A percentile compares a stretch with the other conserved stretches of the same genome.
Conservation (phyloP, 225 moss, liverwort and hornwort genomes). For the Antitrichia curtipendula region DNA sequence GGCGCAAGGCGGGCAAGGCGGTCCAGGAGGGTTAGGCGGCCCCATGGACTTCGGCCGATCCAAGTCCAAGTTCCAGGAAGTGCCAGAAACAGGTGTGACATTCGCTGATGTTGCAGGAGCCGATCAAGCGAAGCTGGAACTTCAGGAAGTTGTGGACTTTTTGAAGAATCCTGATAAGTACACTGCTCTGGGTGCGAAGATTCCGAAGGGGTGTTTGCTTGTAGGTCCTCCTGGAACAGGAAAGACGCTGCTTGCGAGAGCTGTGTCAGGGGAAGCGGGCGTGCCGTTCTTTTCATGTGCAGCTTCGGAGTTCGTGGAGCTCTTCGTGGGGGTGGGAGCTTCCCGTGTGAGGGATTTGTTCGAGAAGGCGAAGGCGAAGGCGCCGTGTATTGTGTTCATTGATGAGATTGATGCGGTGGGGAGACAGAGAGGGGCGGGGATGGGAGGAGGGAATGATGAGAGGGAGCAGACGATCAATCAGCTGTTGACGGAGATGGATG, state of each 20-base stretch:
- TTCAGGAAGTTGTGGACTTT: constrained; percentile 78
- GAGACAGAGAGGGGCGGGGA: constrained; percentile 17
- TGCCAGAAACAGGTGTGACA: constrained; percentile 68
- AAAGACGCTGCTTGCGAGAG: constrained; percentile 69
- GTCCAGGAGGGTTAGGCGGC: constrained; percentile 64
- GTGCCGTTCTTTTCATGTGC: constrained; percentile 67
- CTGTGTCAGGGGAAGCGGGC: constrained; percentile 71
- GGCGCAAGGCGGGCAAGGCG: constrained; percentile 50
- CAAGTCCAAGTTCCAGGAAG: constrained; percentile 81
- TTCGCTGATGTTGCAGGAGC: constrained; percentile 80
- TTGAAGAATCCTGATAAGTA: constrained; percentile 73
- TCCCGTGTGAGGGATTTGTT: constrained; percentile 29
- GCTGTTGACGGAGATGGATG: constrained; percentile 31
- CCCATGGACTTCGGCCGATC: constrained; percentile 68
- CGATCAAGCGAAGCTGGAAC: constrained; percentile 74
- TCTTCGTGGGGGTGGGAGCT: constrained; percentile 35
- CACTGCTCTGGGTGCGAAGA: constrained; percentile 48
- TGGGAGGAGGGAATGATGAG: constrained; percentile 36
- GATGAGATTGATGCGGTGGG: constrained; percentile 38
- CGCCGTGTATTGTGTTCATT: constrained; percentile 28
- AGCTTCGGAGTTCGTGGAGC: constrained; percentile 28
- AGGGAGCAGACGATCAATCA: constrained; percentile 34
- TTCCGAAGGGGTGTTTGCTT: constrained; percentile 69
- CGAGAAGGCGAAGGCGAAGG: constrained; percentile 32
- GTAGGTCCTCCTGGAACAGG: constrained; percentile 76